phyloP scores from a whole-genome alignment of 2,329 filamentous ascomycete species.

The Bertia moriformis region DNA sequence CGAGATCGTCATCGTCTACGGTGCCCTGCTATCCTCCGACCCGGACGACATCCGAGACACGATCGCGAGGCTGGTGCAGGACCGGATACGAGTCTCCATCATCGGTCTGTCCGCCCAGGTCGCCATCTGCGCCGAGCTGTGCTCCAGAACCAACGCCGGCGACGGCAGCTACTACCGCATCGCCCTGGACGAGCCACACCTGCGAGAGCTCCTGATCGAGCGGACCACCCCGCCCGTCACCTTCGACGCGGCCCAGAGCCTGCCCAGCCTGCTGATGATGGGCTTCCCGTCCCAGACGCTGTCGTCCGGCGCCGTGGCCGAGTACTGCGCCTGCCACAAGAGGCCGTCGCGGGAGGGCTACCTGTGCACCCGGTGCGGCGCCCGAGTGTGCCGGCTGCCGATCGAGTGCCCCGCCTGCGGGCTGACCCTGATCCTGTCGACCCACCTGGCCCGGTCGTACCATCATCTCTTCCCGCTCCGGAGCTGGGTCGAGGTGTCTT shows the following conservation, averaged over 20 bases:
- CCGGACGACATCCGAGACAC: conserved; percentile 92
- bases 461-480: conserved; percentile 81
- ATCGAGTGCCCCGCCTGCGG: conserved; percentile 84
- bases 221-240: conserved; percentile 82
- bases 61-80: conserved; percentile 60
- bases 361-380: conserved; percentile 72
- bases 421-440: conserved; percentile 84
- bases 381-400: conserved; percentile 79
- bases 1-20: conserved; percentile 83
- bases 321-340: conserved; percentile 83
- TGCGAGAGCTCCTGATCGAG: conserved; percentile 74
- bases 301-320: conserved; percentile 47
- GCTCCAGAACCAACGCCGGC: conserved; percentile 71
- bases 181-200: conserved; percentile 75
- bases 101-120: conserved; percentile 85
- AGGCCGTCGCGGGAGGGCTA: conserved; percentile 73
- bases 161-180: conserved; percentile 67
- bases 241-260: conserved; percentile 42
- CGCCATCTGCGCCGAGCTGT: conserved; percentile 81
- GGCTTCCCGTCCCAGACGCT: conserved; percentile 83
- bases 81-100: conserved; percentile 75
- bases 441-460: conserved; percentile 81
- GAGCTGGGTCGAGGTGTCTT: conserved; percentile 83
- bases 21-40: conserved; percentile 77
- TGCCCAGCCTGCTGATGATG: conserved; percentile 77